Base-by-base conservation (phyloP, 2,329 filamentous ascomycete species). In the Alternaria angustiovoidea region DNA sequence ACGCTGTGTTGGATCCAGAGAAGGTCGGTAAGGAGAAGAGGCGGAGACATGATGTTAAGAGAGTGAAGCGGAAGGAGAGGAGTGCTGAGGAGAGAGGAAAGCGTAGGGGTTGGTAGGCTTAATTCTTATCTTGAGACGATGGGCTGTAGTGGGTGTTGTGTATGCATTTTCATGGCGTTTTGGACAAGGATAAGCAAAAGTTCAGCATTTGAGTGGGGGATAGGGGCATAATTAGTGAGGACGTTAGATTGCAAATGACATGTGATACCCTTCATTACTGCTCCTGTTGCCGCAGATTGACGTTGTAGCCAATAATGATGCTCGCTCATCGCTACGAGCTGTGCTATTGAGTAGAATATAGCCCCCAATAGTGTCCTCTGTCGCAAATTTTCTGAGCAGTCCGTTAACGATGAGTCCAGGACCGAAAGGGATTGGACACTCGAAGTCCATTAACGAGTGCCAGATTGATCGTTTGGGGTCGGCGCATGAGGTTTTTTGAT, bases 1-100 rank as follows among this genome's bases (percentile, higher is more conserved):
- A 96, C 75, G 92, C 92, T 11, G 89, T 99, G 24, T 86, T 86
- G 51, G 87, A 91, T 73, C 95, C 95, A 1, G 94, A 89, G 82
- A 95, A 95, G 84, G 69, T 67, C 56, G 72, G 68, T 16, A 93
- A 89, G 81, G 90, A 90, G 77, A 96, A 92, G 85, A 90, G 89
- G 76, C 91, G 88, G 77, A 89, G 90, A 0, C 81, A 85, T 72
- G 90, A 93, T 80, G 88, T 73, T 8, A 69, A 71, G 64, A 76
- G 70, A 62, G 71, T 68, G 7, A 77, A 72, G 63, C 88, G 89
- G 77, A 96, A 93, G 85, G 91, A 90, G 78, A 92, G 87, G 78
- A 90, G 91, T 0, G 81, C 84, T 67, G 90, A 93, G 80, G 88
- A 91, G 74, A 88, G 91, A 78, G 87, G 88, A 51, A 84, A 85